Evolutionary conservation across 495 filamentous ascomycete genomes (phyloP).

Genomic region (Pseudotulostoma volvatum): DNA sequence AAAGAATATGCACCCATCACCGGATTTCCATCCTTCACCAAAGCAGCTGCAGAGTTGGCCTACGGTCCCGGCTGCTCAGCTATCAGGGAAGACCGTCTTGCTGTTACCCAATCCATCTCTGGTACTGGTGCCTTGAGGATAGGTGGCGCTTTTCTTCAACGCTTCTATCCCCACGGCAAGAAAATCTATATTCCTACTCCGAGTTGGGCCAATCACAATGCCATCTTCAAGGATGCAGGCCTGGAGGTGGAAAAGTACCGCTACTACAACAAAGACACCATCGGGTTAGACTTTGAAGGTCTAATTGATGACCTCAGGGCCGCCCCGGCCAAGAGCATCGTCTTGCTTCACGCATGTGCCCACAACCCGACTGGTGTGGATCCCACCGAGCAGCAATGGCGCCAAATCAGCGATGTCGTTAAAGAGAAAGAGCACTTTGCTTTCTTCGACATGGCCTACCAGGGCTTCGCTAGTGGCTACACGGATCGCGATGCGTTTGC

Average conservation of each 20-base stretch:
- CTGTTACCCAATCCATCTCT: slow-evolving; percentile 94
- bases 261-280: slow-evolving; percentile 98
- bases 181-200: slow-evolving; percentile 89
- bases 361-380: slow-evolving; percentile 98
- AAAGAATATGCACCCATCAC: slow-evolving; percentile 99
- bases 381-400: slow-evolving; percentile 85
- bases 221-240: slow-evolving; percentile 86
- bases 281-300: slow-evolving; percentile 93
- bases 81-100: slow-evolving; percentile 62
- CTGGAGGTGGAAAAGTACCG: slow-evolving; percentile 84
- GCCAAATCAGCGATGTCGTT: slow-evolving; percentile 73
- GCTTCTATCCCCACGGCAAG: slow-evolving; percentile 80
- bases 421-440: slow-evolving; percentile 82
- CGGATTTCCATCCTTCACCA: slow-evolving; percentile 84
- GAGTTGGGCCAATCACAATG: slow-evolving; percentile 96
- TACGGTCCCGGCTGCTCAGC: slow-evolving; percentile 67
- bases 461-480: slow-evolving; percentile 90
- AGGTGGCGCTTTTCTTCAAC: slow-evolving; percentile 79
- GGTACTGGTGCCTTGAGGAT: slow-evolving; percentile 92
- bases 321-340: slow-evolving; percentile 69
- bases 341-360: slow-evolving; percentile 92
- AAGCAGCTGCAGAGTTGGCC: slow-evolving; percentile 75
- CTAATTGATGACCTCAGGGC: slow-evolving; percentile 81
- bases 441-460: slow-evolving; percentile 99
- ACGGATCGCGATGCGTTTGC: slow-evolving; percentile 87